phyloP scores from a whole-genome alignment of 192 early-diverging fungal species.

The Backusella mclennaniae region DNA sequence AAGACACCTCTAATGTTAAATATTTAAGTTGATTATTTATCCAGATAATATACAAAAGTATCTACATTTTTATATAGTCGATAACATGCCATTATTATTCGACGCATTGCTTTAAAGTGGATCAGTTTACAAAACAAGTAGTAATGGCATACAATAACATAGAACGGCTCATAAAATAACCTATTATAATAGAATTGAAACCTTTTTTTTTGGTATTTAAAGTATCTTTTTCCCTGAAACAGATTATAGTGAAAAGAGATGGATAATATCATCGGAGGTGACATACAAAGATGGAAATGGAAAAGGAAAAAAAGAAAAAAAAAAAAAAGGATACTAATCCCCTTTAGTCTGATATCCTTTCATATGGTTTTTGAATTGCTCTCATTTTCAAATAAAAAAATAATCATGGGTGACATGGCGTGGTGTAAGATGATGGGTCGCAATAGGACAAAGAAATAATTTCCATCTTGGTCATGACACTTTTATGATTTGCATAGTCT shows the following conservation, averaged over 20 bases:
- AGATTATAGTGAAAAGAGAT: background rate
- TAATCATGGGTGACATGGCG: background rate
- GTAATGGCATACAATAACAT: background rate
- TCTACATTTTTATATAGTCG: background rate
- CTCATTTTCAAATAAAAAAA: background rate
- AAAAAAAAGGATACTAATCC: background rate
- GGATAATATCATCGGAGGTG: background rate
- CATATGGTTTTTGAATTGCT: background rate
- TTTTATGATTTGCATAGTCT: background rate
- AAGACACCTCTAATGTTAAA: background rate
- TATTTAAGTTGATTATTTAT: background rate
- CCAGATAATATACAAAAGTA: background rate
- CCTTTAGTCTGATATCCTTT: background rate
- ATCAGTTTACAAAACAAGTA: background rate
- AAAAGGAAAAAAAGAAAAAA: background rate
- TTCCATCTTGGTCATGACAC: background rate
- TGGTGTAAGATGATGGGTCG: background rate
- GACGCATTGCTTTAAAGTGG: background rate
- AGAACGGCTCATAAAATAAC: background rate
- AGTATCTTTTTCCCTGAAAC: background rate
- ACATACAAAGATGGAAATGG: background rate
- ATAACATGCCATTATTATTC: background rate
- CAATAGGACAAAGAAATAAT: background rate
- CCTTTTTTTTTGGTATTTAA: background rate
- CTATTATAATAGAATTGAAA: background rate